Evolutionary conservation across 352 stramenopile genomes (phyloP).

Genomic region (Blastocystis sp.): DNA sequence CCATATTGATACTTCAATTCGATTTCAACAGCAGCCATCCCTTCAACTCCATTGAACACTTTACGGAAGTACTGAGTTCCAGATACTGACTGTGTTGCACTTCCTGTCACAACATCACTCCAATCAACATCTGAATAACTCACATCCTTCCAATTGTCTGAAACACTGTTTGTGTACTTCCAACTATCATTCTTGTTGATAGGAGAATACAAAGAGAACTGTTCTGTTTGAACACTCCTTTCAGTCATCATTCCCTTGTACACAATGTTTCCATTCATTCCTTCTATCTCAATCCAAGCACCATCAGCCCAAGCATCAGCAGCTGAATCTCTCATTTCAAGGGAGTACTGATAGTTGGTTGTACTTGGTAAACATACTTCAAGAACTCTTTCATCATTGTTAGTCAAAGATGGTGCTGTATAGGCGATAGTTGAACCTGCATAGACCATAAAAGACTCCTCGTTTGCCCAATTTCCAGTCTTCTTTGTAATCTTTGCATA

Average conservation of each 20-base stretch:
- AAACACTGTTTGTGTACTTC: not conserved
- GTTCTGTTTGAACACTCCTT: not conserved
- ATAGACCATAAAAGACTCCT: not conserved
- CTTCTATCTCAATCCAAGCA: not conserved
- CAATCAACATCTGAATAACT: conserved; percentile 5
- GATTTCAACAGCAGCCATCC: conserved; percentile 7
- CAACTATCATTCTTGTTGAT: not conserved
- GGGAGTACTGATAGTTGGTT: not conserved
- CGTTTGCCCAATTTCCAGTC: not conserved
- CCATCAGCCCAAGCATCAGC: conserved; percentile 11
- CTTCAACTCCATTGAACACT: not conserved
- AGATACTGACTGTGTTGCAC: not conserved
- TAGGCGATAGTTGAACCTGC: not conserved
- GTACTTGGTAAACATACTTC: not conserved
- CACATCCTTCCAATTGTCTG: not conserved
- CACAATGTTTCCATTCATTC: conserved; percentile 16
- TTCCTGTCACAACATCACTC: not conserved
- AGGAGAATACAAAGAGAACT: conserved; percentile 30
- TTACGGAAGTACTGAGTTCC: conserved; percentile 39
- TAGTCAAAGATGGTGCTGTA: not conserved
- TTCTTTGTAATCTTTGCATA: conserved; percentile 36
- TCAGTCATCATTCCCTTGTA: conserved; percentile 37
- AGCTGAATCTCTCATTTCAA: not conserved
- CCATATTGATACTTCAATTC: conserved; percentile 30
- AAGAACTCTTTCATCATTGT: not conserved